Conservation (phyloP, 768 basidiomycete genomes). For the Tulasnella sp. region DNA sequence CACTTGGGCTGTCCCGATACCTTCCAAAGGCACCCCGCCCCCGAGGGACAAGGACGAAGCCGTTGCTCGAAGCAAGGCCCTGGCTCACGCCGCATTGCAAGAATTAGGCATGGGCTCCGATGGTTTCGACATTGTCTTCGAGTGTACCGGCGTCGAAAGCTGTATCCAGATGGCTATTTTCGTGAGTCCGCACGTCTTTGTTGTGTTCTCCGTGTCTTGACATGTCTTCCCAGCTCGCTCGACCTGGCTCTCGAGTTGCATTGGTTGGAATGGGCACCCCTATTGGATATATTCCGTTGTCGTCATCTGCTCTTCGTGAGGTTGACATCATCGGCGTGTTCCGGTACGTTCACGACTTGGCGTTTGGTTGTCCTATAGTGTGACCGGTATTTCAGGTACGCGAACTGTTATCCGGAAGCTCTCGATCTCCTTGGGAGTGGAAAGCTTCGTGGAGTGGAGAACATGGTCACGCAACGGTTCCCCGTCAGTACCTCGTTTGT, state of each 20-base stretch:
- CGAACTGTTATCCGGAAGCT: slow-evolving; percentile 83
- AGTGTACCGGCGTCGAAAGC: slow-evolving; percentile 88
- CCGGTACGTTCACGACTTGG: slow-evolving; percentile 21
- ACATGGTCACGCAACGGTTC: slow-evolving; percentile 72
- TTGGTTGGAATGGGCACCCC: slow-evolving; percentile 93
- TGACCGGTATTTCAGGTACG: slow-evolving; percentile 45
- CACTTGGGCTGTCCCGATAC: slow-evolving; percentile 27
- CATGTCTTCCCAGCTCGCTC: slow-evolving; percentile 47
- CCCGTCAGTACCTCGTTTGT: slow-evolving; percentile 12
- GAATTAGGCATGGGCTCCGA: slow-evolving; percentile 38
- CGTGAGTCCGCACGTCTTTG: slow-evolving; percentile 39
- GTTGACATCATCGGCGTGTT: slow-evolving; percentile 90
- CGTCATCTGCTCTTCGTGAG: slow-evolving; percentile 70
- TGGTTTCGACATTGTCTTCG: slow-evolving; percentile 87
- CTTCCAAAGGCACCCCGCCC: slow-evolving; percentile 33
- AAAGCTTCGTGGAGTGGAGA: slow-evolving; percentile 47
- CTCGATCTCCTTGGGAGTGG: slow-evolving; percentile 63
- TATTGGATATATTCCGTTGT: slow-evolving; percentile 69
- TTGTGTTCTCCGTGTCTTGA: slow-evolving; percentile 15
- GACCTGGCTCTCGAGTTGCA: slow-evolving; percentile 78
- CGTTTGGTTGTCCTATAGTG: neutral
- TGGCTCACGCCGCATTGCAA: slow-evolving; percentile 37
- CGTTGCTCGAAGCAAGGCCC: slow-evolving; percentile 49
- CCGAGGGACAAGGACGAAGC: slow-evolving; percentile 34
- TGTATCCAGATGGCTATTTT: slow-evolving; percentile 85